A percentile compares a stretch with the other conserved stretches of the same genome.
phyloP scores from a whole-genome alignment of 1,139 yeast species.

The Wickerhamomyces sp. region DNA sequence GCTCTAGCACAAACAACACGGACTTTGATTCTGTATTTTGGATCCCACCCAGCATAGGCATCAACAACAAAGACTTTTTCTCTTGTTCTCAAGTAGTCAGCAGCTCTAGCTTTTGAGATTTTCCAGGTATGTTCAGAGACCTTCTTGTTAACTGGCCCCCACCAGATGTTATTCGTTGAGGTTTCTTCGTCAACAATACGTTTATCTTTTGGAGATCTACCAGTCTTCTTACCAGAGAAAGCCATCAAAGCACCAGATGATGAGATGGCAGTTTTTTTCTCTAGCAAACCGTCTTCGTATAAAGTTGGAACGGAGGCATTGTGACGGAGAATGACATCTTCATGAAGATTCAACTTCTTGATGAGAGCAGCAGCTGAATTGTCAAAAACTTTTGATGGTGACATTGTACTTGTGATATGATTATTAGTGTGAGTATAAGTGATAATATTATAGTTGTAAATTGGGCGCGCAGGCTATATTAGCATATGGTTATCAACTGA shows the following conservation, averaged over 20 bases:
- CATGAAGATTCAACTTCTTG: conserved; percentile 29
- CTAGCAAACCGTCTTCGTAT: conserved; percentile 90
- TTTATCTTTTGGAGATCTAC: conserved; percentile 97
- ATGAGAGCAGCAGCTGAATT: conserved; percentile 21
- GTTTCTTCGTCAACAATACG: conserved; percentile 94
- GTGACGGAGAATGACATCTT: conserved; percentile 46
- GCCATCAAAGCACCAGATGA: conserved; percentile 96
- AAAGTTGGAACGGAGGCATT: conserved; percentile 91
- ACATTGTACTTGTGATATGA: conserved; percentile 14
- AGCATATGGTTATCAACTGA: too few species aligned
- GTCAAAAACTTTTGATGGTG: conserved; percentile 21
- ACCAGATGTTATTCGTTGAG: conserved; percentile 84
- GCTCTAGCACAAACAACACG: conserved; percentile 98
- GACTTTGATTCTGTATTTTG: conserved; percentile 93
- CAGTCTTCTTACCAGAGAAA: conserved; percentile 92
- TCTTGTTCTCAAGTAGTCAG: conserved; percentile 94
- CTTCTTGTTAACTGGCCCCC: conserved; percentile 99
- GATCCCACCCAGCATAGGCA: conserved; percentile 99
- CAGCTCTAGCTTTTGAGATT: conserved; percentile 93
- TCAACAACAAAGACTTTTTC: conserved; percentile 92
- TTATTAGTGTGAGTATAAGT: not conserved
- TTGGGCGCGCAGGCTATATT: too few species aligned
- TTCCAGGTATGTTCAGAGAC: conserved; percentile 94
- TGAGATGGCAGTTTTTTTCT: conserved; percentile 87
- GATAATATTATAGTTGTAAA: not conserved